These are phyloP conservation scores for Alternaria arbusti DNA, from an alignment of 2,329 filamentous ascomycete genomes.

Conservation along the genomic window DNA sequence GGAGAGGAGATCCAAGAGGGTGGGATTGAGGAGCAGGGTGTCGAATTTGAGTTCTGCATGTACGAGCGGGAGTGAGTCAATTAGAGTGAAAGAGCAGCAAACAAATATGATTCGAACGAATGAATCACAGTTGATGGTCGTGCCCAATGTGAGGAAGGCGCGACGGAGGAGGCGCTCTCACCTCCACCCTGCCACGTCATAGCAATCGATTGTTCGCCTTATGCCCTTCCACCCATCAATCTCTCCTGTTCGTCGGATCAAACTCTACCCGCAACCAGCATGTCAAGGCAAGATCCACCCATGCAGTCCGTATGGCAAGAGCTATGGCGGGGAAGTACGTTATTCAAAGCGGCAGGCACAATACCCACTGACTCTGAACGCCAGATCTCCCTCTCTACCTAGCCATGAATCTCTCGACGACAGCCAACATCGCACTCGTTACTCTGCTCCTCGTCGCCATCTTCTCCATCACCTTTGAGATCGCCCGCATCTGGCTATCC, in stretches of 20 bases:
- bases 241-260: background rate
- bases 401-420: background rate
- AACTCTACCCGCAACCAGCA: background rate
- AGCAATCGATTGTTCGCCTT: background rate
- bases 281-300: background rate
- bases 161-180: background rate
- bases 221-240: background rate
- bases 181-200: background rate
- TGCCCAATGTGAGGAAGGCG: background rate
- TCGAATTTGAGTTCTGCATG: constrained; percentile 74
- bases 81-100: background rate
- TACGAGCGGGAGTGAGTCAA: constrained; percentile 57
- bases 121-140: background rate
- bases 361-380: background rate
- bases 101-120: background rate
- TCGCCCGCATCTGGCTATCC: background rate
- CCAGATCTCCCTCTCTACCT: constrained; percentile 5
- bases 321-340: constrained; percentile 5
- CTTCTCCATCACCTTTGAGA: background rate
- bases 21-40: constrained; percentile 67
- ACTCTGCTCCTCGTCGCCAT: constrained; percentile 1
- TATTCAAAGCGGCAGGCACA: background rate
- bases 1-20: constrained; percentile 68
- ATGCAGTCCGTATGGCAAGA: constrained; percentile 3
- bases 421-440: constrained; percentile 1